Conservation (phyloP, 2,329 filamentous ascomycete genomes). For the Fusarium domesticum region DNA sequence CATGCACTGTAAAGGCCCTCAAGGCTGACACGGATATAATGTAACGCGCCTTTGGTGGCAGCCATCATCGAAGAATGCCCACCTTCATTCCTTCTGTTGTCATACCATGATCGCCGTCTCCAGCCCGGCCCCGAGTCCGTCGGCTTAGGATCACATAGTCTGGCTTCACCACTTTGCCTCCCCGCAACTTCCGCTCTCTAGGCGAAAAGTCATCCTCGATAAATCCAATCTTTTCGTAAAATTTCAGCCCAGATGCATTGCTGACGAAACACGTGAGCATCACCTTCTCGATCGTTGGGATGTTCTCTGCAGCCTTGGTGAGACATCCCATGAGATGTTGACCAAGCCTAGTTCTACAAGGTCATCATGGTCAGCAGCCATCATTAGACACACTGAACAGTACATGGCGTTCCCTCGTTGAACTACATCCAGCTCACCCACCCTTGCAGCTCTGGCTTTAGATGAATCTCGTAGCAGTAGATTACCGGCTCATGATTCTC, state of each 20-base stretch:
- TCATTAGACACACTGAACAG: no score
- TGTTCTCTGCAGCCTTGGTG: conserved; percentile 50
- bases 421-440: conserved; percentile 38
- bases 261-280: conserved; percentile 72
- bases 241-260: conserved; percentile 55
- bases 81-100: not conserved
- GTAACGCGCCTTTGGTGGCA: no score
- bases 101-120: conserved; percentile 2
- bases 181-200: conserved; percentile 49
- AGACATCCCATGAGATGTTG: conserved; percentile 56
- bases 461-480: conserved; percentile 78
- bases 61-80: no score
- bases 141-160: conserved; percentile 63
- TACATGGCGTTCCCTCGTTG: no score
- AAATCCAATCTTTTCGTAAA: conserved; percentile 63
- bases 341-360: conserved; percentile 59
- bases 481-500: conserved; percentile 64
- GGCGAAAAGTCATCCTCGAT: conserved; percentile 55
- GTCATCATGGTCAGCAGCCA: conserved; percentile 8
- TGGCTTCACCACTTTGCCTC: conserved; percentile 50
- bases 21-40: no score
- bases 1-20: no score
- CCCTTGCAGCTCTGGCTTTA: conserved; percentile 55
- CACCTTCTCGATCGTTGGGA: conserved; percentile 57
- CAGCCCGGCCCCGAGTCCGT: conserved; percentile 24